These are phyloP conservation scores for Elsinoe ampelina DNA, from an alignment of 2,329 filamentous ascomycete genomes.

Conservation along the genomic window DNA sequence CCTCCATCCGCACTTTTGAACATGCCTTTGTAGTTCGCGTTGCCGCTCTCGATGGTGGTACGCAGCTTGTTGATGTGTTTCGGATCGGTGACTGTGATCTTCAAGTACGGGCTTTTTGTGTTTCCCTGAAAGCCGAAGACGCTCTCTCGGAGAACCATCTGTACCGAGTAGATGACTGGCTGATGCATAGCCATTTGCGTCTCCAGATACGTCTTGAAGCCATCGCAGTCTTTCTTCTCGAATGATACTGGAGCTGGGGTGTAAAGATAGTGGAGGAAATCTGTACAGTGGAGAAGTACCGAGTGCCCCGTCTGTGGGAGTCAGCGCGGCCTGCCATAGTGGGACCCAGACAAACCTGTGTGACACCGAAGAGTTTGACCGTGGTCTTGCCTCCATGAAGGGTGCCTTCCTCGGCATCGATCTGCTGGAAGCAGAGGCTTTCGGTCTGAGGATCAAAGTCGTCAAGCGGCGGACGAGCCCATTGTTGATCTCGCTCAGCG, in stretches of 20 bases:
- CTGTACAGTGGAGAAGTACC: slow-evolving; percentile 86
- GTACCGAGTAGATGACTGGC: slow-evolving; percentile 67
- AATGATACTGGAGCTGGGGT: slow-evolving; percentile 81
- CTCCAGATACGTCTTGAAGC: slow-evolving; percentile 75
- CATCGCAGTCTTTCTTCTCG: slow-evolving; percentile 63
- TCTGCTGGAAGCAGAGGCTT: slow-evolving; percentile 83
- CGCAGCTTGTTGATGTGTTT: slow-evolving; percentile 73
- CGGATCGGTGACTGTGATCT: slow-evolving; percentile 84
- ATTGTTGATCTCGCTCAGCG: slow-evolving; percentile 86
- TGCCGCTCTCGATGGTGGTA: slow-evolving; percentile 60
- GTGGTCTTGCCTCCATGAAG: slow-evolving; percentile 66
- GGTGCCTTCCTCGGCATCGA: slow-evolving; percentile 86
- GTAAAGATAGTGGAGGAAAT: slow-evolving; percentile 94
- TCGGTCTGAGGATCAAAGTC: slow-evolving; percentile 56
- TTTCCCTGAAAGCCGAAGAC: slow-evolving; percentile 94
- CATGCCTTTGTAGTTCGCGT: slow-evolving; percentile 81
- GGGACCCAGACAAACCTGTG: slow-evolving; percentile 45
- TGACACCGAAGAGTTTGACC: slow-evolving; percentile 90
- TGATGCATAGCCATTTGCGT: slow-evolving; percentile 63
- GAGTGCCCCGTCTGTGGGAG: slow-evolving; percentile 61
- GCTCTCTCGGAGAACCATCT: slow-evolving; percentile 77
- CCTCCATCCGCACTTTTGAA: slow-evolving; percentile 65
- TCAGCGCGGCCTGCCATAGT: neutral
- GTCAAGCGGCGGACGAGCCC: slow-evolving; percentile 59
- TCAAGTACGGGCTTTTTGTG: slow-evolving; percentile 80